Conservation (phyloP, 495 filamentous ascomycete genomes). For the Penicillium arizonense region DNA sequence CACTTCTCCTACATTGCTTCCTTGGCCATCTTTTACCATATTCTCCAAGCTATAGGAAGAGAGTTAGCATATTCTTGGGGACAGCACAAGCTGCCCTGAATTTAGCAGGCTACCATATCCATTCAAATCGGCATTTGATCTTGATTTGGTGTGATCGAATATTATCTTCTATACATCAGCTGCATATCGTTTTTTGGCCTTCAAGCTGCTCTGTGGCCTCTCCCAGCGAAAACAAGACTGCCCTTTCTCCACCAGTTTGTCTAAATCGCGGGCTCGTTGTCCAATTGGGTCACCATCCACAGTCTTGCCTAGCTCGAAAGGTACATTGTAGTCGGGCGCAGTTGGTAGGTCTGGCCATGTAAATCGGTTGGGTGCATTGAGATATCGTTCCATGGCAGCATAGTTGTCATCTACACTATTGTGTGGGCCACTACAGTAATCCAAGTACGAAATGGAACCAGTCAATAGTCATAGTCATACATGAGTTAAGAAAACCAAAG, state of each 20-base stretch:
- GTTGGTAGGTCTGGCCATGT: constrained; percentile 21
- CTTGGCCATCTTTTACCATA: too few relatives aligned
- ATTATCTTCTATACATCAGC: too few relatives aligned
- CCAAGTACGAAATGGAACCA: background rate
- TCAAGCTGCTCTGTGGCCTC: background rate
- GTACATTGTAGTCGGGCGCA: constrained; percentile 18
- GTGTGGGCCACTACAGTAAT: too few relatives aligned
- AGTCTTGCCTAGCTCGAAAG: constrained; percentile 16
- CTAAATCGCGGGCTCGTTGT: constrained; percentile 14
- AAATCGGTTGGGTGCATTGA: constrained; percentile 16
- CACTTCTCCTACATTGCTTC: too few relatives aligned
- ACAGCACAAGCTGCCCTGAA: too few relatives aligned
- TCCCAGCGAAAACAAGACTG: constrained; percentile 26
- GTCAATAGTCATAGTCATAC: constrained; percentile 23
- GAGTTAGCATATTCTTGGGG: too few relatives aligned
- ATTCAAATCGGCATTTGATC: too few relatives aligned
- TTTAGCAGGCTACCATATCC: too few relatives aligned
- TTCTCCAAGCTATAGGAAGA: too few relatives aligned
- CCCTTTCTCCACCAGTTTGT: constrained; percentile 16
- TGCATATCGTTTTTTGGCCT: too few relatives aligned
- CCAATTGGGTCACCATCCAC: constrained; percentile 16
- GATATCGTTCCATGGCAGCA: constrained; percentile 4
- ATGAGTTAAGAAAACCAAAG: constrained; percentile 14
- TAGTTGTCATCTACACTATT: too few relatives aligned
- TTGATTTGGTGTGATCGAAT: too few relatives aligned